These are phyloP conservation scores for Tremellales sp. DNA, from an alignment of 1,284 basidiomycete species.

Conservation along the genomic window DNA sequence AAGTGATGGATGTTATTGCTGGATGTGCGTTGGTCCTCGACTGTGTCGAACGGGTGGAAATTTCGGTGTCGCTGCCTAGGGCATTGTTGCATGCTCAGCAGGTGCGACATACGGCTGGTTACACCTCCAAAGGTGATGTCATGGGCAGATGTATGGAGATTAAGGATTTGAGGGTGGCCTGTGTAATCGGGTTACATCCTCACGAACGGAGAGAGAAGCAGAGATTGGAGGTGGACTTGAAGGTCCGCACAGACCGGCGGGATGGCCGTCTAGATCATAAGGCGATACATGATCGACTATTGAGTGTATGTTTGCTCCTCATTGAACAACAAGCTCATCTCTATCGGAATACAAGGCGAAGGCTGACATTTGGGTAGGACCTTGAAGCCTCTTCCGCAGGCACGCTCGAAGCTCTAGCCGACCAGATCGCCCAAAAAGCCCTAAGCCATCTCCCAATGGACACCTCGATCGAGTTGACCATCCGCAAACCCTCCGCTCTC, in stretches of 20 bases:
- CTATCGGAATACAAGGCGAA: neutral
- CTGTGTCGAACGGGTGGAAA: conserved; percentile 21
- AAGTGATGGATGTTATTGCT: conserved; percentile 22
- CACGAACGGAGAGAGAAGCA: conserved; percentile 69
- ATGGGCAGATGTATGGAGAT: conserved; percentile 32
- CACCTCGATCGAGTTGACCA: conserved; percentile 56
- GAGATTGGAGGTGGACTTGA: conserved; percentile 58
- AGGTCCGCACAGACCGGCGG: conserved; percentile 46
- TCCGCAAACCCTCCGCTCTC: conserved; percentile 72
- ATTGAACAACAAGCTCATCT: no score
- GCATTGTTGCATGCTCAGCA: conserved; percentile 30
- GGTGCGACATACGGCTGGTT: conserved; percentile 19
- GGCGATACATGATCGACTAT: conserved; percentile 46
- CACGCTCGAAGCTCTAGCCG: conserved; percentile 71
- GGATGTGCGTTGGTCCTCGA: conserved; percentile 17
- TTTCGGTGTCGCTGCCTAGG: conserved; percentile 27
- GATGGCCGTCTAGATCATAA: conserved; percentile 47
- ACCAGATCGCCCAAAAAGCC: conserved; percentile 55
- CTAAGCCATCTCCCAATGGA: conserved; percentile 25
- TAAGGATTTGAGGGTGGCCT: conserved; percentile 56
- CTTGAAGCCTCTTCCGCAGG: conserved; percentile 56
- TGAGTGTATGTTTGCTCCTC: no score
- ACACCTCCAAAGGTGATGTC: neutral
- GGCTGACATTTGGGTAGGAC: conserved; percentile 37
- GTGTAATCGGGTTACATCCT: conserved; percentile 68